Conservation (phyloP, 129 eudicot genomes). For the Saposhnikovia divaricata region DNA sequence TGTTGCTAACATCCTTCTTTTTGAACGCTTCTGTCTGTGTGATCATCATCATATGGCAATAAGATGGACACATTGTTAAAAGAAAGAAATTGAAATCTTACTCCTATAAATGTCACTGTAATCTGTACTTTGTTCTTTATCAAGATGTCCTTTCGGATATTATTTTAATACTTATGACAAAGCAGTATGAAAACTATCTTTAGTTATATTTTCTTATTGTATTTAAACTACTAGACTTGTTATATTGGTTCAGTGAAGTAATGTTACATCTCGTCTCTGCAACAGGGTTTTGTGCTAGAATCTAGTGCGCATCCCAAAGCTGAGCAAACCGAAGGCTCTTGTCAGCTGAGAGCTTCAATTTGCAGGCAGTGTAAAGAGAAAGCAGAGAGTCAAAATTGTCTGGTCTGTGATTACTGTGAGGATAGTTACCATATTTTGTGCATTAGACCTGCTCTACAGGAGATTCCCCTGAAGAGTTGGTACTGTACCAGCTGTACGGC, state of each 20-base stretch:
- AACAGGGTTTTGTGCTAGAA: conserved; percentile 34
- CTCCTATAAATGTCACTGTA: neutral
- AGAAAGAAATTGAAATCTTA: too few relatives aligned
- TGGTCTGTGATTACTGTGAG: conserved; percentile 88
- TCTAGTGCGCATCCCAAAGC: conserved; percentile 19
- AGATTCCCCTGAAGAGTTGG: conserved; percentile 64
- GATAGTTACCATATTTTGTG: conserved; percentile 67
- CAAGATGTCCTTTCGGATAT: neutral
- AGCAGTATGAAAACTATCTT: neutral
- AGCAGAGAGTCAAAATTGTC: conserved; percentile 40
- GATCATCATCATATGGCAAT: neutral
- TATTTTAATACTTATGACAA: neutral
- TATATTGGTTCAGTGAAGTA: neutral
- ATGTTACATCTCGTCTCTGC: neutral
- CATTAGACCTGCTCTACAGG: conserved; percentile 38
- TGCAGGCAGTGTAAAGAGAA: conserved; percentile 56
- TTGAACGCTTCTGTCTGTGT: neutral
- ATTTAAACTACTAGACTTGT: neutral
- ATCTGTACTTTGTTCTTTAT: neutral
- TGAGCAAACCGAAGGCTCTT: conserved; percentile 32
- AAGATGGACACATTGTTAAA: neutral
- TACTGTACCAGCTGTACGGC: conserved; percentile 63
- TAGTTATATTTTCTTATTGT: neutral
- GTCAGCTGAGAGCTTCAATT: conserved; percentile 14
- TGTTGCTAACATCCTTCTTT: neutral